These are phyloP conservation scores for Labyrinthula sp. DNA, from an alignment of 352 stramenopile species.

Conservation along the genomic window DNA sequence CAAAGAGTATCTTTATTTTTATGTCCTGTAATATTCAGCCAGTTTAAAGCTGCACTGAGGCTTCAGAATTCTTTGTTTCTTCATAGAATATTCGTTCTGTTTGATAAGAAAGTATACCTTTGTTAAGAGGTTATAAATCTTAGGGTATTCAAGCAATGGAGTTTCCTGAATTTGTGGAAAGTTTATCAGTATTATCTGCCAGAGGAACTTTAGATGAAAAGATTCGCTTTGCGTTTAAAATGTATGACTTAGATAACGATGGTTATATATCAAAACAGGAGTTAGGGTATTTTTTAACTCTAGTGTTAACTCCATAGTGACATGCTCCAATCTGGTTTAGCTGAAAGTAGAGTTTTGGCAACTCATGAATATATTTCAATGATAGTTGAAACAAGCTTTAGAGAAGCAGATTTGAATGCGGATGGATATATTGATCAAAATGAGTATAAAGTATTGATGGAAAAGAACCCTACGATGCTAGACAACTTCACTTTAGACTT, in stretches of 20 bases:
- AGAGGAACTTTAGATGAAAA: slow-evolving; percentile 25
- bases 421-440: slow-evolving; percentile 29
- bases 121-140: no score
- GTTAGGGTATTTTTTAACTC: no score
- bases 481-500: slow-evolving; percentile 28
- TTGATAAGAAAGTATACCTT: no score
- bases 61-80: no score
- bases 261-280: slow-evolving; percentile 28
- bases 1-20: no score
- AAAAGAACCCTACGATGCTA: slow-evolving; percentile 26
- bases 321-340: slow-evolving; percentile 25
- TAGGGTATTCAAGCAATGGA: no score
- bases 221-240: slow-evolving; percentile 20
- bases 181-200: slow-evolving; percentile 23
- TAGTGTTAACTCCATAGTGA: no score
- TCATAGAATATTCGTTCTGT: no score
- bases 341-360: slow-evolving; percentile 10
- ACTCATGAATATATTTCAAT: slow-evolving; percentile 12
- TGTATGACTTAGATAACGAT: slow-evolving; percentile 29
- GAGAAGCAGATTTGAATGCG: slow-evolving; percentile 12
- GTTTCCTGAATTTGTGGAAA: slow-evolving; percentile 26
- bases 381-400: slow-evolving; percentile 18
- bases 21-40: no score
- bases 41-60: no score
- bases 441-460: slow-evolving; percentile 18